Conservation (phyloP, 2,329 filamentous ascomycete genomes). For the Elsinoe ampelina region DNA sequence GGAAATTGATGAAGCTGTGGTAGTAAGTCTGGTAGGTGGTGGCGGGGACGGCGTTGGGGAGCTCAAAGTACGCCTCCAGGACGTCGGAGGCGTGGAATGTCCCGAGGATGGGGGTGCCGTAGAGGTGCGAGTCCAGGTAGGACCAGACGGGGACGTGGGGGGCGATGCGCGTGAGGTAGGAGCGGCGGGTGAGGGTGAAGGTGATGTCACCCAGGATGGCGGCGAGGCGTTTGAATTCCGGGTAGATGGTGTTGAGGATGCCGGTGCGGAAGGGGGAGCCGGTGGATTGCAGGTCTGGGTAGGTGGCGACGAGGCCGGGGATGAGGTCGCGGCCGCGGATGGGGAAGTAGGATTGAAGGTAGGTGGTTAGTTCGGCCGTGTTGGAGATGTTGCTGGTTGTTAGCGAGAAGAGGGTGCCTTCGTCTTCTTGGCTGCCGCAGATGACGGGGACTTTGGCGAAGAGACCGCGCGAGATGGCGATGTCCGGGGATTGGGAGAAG, state of each 20-base stretch:
- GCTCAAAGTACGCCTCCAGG: constrained; percentile 58
- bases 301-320: constrained; percentile 50
- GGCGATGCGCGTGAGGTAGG: constrained; percentile 46
- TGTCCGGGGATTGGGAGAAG: constrained; percentile 55
- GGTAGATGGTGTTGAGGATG: constrained; percentile 60
- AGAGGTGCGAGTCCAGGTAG: constrained; percentile 64
- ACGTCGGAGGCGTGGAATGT: constrained; percentile 68
- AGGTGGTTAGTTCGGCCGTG: constrained; percentile 49
- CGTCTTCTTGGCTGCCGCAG: constrained; percentile 69
- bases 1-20: constrained; percentile 59
- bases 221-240: constrained; percentile 66
- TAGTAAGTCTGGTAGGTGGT: constrained; percentile 58
- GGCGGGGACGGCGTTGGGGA: constrained; percentile 29
- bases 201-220: constrained; percentile 66
- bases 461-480: constrained; percentile 43
- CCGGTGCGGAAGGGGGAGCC: constrained; percentile 67
- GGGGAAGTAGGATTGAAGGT: constrained; percentile 56
- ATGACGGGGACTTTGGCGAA: constrained; percentile 55
- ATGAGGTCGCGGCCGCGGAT: constrained; percentile 42
- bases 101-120: constrained; percentile 61
- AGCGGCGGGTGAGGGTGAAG: constrained; percentile 62
- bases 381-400: constrained; percentile 61
- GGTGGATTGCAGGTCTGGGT: constrained; percentile 45
- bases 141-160: constrained; percentile 57
- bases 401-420: constrained; percentile 65